Percentiles rank a stretch among this genome's conserved stretches.
phyloP scores from a whole-genome alignment of 129 eudicot species.

The Arctium lappa region DNA sequence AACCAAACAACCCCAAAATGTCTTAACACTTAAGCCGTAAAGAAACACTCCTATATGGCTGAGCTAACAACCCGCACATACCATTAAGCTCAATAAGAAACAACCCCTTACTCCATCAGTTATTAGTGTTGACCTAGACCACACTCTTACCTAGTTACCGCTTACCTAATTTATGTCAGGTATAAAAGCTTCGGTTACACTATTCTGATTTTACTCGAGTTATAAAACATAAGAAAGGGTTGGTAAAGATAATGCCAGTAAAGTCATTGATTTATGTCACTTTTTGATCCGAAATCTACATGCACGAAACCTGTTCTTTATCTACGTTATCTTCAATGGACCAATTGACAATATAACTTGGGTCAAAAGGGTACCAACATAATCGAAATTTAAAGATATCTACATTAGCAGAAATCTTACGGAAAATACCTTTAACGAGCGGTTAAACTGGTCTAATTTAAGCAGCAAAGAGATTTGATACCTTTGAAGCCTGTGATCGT shows the following conservation, averaged over 20 bases:
- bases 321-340: slow-evolving; percentile 8
- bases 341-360: slow-evolving; percentile 12
- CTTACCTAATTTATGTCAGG: neutral
- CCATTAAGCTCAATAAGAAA: neutral
- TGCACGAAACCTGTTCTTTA: neutral
- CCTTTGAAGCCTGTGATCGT: neutral
- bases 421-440: slow-evolving; percentile 2
- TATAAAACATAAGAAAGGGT: neutral
- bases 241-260: neutral
- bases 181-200: neutral
- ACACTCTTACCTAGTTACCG: neutral
- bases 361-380: slow-evolving; percentile 10
- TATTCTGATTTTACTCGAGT: neutral
- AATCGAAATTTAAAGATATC: slow-evolving; percentile 7
- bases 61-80: neutral
- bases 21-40: neutral
- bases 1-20: neutral
- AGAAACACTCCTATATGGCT: neutral
- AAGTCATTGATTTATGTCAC: neutral
- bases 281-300: neutral
- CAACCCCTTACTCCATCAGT: neutral
- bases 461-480: neutral
- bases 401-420: neutral
- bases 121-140: neutral
- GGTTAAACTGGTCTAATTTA: slow-evolving; percentile 22